A percentile compares a stretch with the other conserved stretches of the same genome.
These are phyloP conservation scores for Fagopyrum tataricum DNA, from an alignment of 148 eudicot species.

Conservation along the genomic window DNA sequence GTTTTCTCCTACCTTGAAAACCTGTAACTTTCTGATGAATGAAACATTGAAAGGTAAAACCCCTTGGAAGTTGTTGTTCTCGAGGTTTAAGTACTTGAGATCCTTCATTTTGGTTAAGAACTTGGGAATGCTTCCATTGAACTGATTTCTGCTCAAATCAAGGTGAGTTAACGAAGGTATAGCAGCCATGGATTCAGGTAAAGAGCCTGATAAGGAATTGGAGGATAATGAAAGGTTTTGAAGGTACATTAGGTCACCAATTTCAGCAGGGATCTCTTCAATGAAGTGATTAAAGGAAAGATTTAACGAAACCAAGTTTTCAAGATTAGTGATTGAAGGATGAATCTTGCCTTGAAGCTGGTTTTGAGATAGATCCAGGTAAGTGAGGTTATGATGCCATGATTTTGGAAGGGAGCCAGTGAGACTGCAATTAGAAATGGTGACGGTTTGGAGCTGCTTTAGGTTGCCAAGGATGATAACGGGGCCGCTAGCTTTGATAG, in stretches of 20 bases:
- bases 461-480: conserved; percentile 31
- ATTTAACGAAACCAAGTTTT: conserved; percentile 40
- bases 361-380: conserved; percentile 57
- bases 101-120: conserved; percentile 47
- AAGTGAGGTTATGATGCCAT: conserved; percentile 47
- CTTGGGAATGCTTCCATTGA: conserved; percentile 63
- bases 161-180: conserved; percentile 40
- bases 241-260: conserved; percentile 54
- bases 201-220: conserved; percentile 52
- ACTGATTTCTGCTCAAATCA: conserved; percentile 68
- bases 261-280: conserved; percentile 46
- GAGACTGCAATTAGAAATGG: conserved; percentile 43
- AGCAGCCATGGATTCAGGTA: conserved; percentile 48
- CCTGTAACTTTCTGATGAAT: conserved; percentile 45
- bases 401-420: conserved; percentile 57
- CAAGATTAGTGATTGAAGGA: conserved; percentile 37
- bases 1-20: conserved; percentile 65
- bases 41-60: conserved; percentile 73
- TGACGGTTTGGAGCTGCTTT: conserved; percentile 25
- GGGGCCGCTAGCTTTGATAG: conserved; percentile 50
- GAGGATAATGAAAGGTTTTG: conserved; percentile 43
- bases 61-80: conserved; percentile 67
- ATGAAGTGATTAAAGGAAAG: conserved; percentile 47
- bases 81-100: conserved; percentile 65
- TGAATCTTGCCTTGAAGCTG: conserved; percentile 47